Evolutionary conservation across 2,329 filamentous ascomycete species (phyloP).

Genomic region (Fusarium secorum): DNA sequence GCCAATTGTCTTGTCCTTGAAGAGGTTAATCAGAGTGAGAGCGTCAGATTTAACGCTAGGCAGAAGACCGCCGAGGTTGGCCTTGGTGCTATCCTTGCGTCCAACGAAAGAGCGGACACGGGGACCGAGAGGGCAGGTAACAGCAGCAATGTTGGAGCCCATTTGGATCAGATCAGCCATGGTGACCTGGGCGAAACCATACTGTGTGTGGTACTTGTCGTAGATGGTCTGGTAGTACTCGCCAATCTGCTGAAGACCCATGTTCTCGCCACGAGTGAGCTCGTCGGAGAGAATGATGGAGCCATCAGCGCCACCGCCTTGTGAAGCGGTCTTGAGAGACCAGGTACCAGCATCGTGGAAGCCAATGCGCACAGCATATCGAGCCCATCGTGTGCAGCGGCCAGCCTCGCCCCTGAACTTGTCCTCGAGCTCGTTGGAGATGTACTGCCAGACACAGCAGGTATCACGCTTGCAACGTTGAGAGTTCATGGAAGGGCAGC

Average conservation of each 20-base stretch:
- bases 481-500: conserved; percentile 36
- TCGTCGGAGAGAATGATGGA: conserved; percentile 52
- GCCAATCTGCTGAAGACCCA: conserved; percentile 57
- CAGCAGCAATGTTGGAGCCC: conserved; percentile 58
- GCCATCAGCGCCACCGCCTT: conserved; percentile 57
- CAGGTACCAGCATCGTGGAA: conserved; percentile 59
- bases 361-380: conserved; percentile 55
- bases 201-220: conserved; percentile 48
- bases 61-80: conserved; percentile 52
- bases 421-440: conserved; percentile 50
- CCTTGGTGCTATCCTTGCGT: conserved; percentile 53
- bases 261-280: conserved; percentile 54
- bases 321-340: conserved; percentile 46
- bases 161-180: conserved; percentile 65
- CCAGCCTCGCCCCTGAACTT: conserved; percentile 49
- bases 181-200: conserved; percentile 51
- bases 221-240: conserved; percentile 50
- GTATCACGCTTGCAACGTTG: conserved; percentile 48
- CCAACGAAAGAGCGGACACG: conserved; percentile 61
- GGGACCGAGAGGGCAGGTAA: conserved; percentile 56
- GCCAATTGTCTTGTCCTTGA: conserved; percentile 61
- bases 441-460: conserved; percentile 56
- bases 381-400: conserved; percentile 54
- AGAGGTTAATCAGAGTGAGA: conserved; percentile 58
- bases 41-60: conserved; percentile 55